Conservation (phyloP, 2,329 filamentous ascomycete genomes). For the Stemphylium vesicarium region DNA sequence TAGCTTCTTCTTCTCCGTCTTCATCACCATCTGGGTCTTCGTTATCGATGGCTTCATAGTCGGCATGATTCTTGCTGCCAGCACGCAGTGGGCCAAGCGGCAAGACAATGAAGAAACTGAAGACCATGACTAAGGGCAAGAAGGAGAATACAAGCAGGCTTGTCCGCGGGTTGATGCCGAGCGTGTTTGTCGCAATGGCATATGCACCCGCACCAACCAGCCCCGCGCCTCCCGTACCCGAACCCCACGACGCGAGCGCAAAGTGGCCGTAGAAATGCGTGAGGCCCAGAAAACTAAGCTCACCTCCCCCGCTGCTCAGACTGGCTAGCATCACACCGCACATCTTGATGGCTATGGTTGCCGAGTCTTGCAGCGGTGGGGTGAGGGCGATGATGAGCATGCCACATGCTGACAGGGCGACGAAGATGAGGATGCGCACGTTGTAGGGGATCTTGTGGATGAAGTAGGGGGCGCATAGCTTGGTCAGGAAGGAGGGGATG, state of each 20-base stretch:
- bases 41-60: constrained; percentile 62
- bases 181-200: constrained; percentile 80
- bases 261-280: constrained; percentile 92
- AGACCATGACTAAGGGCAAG: constrained; percentile 80
- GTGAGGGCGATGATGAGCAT: constrained; percentile 91
- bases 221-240: constrained; percentile 88
- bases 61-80: constrained; percentile 50
- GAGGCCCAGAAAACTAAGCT: constrained; percentile 87
- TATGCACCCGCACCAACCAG: constrained; percentile 87
- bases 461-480: constrained; percentile 90
- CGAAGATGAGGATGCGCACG: constrained; percentile 75
- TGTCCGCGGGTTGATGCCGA: constrained; percentile 74
- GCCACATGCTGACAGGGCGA: constrained; percentile 75
- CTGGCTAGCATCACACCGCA: constrained; percentile 84
- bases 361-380: constrained; percentile 63
- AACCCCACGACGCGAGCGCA: constrained; percentile 89
- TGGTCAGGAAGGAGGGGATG: constrained; percentile 84
- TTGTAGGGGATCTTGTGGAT: constrained; percentile 87
- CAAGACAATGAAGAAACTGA: constrained; percentile 84
- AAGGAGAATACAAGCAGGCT: constrained; percentile 80
- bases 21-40: constrained; percentile 37
- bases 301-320: constrained; percentile 83
- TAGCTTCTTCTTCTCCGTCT: constrained; percentile 16
- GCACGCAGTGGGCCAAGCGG: constrained; percentile 70
- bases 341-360: constrained; percentile 76